These are phyloP conservation scores for Coemansia sp. DNA, from an alignment of 192 early-diverging fungal genomes.

Conservation along the genomic window DNA sequence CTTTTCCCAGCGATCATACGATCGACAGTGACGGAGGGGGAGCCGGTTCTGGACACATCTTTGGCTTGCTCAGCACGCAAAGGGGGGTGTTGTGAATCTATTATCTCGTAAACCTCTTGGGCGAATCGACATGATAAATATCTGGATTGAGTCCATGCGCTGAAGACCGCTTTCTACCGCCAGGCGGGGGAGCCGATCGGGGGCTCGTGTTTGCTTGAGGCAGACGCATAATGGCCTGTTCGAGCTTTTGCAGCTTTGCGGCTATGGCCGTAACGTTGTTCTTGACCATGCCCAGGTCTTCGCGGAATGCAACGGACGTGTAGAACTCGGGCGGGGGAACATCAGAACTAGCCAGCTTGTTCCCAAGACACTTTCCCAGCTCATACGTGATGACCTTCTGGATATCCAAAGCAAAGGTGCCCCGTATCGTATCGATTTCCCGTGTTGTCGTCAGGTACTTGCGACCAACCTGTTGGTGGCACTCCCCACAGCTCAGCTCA, in stretches of 20 bases:
- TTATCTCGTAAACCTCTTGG: constrained; percentile 22
- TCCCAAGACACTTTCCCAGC: constrained; percentile 40
- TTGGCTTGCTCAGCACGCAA: background rate
- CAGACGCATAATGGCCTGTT: constrained; percentile 24
- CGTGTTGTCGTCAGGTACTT: constrained; percentile 36
- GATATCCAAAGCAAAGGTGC: constrained; percentile 42
- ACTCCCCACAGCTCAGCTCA: constrained; percentile 43
- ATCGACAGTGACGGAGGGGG: too few relatives aligned
- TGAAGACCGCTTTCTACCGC: constrained; percentile 21
- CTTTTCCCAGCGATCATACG: background rate
- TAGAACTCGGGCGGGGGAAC: constrained; percentile 45
- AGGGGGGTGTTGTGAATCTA: background rate
- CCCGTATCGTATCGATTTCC: constrained; percentile 36
- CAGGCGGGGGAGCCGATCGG: constrained; percentile 13
- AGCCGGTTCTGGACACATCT: too few relatives aligned
- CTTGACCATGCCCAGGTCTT: constrained; percentile 37
- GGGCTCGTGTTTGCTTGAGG: constrained; percentile 25
- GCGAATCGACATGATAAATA: constrained; percentile 34
- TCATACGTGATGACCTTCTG: constrained; percentile 43
- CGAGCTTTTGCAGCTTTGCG: constrained; percentile 35
- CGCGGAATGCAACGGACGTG: constrained; percentile 30
- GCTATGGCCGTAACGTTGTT: constrained; percentile 46
- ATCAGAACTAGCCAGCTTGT: constrained; percentile 2
- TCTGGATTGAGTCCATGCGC: constrained; percentile 35
- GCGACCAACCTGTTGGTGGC: constrained; percentile 30